Base-by-base conservation (phyloP, 768 basidiomycete genomes). In the Agrocybe pediades region DNA sequence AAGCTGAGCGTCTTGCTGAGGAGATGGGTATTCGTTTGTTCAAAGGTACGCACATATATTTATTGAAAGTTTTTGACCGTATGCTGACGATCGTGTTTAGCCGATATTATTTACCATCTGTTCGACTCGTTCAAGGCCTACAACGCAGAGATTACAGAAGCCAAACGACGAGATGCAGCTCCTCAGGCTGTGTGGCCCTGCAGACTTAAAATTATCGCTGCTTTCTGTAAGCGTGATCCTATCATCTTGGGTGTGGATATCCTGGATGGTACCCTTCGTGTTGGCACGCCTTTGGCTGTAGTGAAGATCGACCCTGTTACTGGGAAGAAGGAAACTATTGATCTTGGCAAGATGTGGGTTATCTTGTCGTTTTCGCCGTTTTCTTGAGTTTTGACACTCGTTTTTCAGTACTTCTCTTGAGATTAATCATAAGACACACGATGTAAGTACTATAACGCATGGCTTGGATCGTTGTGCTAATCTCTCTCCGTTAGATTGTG, bases 181-280 rank as follows among this genome's bases (percentile, higher is more conserved):
- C 94, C 93, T 9, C 90, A 91, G 65, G 97, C 97, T 20, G 88
- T 98, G 19, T 98, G 95, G 95, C 97, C 97, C 4, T 96, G 94
- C 67, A 82, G 93, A 46, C 81, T 99, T 63, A 95, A 92, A 77
- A 89, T 76, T 57, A 91, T 99, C 57, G 90, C 92, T n/a, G 88
- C 86, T 16, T 99, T 98, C 70, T 90, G 90, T 72, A 95, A 95
- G 72, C 87, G 97, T 42, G 97, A 98, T 71, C 97, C 96, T 3
- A 97, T 98, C 66, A 96, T 98, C 57, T 75, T 98, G 46, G 96
- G 96, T 60, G 93, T 95, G 29, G 96, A 98, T 69, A 95, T 99
- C 63, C 77, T 96, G 44, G 96, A 98, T 56, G 96, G 96, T 20
- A 85, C 86, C 0, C 70, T 99, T 62, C 86, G 95, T 17, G 80